Percentiles rank a stretch among this genome's conserved stretches.
Evolutionary conservation across 1,284 basidiomycete species (phyloP).

Genomic region (Cystobasidiaceae sp.): DNA sequence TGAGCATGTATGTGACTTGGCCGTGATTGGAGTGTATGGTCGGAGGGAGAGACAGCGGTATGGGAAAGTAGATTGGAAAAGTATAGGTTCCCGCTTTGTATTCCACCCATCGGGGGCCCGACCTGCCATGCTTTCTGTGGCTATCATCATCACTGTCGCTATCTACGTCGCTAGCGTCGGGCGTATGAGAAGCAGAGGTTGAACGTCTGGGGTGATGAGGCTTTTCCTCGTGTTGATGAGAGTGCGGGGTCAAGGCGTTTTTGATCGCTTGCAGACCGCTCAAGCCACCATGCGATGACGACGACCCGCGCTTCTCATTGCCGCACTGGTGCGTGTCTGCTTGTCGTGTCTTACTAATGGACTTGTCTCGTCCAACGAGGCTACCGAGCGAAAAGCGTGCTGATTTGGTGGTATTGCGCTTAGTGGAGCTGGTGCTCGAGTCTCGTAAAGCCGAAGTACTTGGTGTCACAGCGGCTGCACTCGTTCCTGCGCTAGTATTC

Average conservation of each 20-base stretch:
- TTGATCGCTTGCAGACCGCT: constrained; percentile 49
- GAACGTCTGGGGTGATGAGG: neutral
- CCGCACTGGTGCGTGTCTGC: neutral
- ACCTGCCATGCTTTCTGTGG: constrained; percentile 4
- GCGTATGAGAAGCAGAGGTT: neutral
- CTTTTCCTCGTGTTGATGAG: neutral
- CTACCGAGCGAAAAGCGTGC: constrained; percentile 23
- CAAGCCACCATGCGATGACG: constrained; percentile 46
- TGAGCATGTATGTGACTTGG: constrained; percentile 70
- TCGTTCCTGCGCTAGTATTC: too few relatives aligned
- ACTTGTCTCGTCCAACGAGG: constrained; percentile 15
- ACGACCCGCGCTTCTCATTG: neutral
- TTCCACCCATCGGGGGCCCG: constrained; percentile 65
- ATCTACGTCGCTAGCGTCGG: constrained; percentile 23
- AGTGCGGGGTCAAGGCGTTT: constrained; percentile 41
- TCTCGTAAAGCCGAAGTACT: neutral
- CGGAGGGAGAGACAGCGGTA: constrained; percentile 76
- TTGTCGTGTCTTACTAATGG: neutral
- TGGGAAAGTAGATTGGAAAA: constrained; percentile 77
- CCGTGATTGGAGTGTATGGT: constrained; percentile 74
- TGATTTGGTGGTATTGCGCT: neutral
- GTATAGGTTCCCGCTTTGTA: constrained; percentile 87
- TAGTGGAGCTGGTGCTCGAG: neutral
- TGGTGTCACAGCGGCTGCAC: neutral
- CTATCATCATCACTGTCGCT: constrained; percentile 33